Evolutionary conservation across 495 filamentous ascomycete genomes (phyloP).

Genomic region (Podospora pseudopauciseta): DNA sequence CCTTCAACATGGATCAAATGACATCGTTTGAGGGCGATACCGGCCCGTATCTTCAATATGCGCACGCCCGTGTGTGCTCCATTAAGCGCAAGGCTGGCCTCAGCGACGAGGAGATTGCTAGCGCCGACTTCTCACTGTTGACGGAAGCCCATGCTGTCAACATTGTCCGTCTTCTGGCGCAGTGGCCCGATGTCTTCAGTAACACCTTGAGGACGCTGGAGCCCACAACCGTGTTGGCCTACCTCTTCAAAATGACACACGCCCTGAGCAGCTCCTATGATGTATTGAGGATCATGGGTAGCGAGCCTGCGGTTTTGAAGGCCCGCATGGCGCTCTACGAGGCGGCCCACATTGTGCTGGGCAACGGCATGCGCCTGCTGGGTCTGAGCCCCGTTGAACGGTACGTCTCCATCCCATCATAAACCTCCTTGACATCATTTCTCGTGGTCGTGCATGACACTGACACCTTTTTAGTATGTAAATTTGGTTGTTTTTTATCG

Average conservation of each 20-base stretch:
- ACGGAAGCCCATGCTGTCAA: slow-evolving; percentile 58
- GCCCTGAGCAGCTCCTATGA: slow-evolving; percentile 80
- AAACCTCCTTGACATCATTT: not conserved
- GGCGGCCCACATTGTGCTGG: slow-evolving; percentile 68
- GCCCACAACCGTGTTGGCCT: slow-evolving; percentile 67
- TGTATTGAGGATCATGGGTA: slow-evolving; percentile 73
- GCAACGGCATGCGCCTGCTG: slow-evolving; percentile 80
- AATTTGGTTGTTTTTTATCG: not conserved
- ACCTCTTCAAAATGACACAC: slow-evolving; percentile 88
- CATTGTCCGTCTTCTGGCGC: slow-evolving; percentile 57
- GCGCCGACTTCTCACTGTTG: slow-evolving; percentile 56
- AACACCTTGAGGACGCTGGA: slow-evolving; percentile 63
- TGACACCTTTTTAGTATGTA: slow-evolving; percentile 5
- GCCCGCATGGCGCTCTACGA: slow-evolving; percentile 82
- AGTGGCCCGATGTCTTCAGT: slow-evolving; percentile 62
- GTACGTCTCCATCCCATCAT: slow-evolving; percentile 19
- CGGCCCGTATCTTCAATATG: slow-evolving; percentile 67
- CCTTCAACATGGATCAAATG: slow-evolving; percentile 62
- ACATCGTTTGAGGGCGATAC: slow-evolving; percentile 69
- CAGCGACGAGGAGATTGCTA: slow-evolving; percentile 49
- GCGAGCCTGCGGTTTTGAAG: slow-evolving; percentile 64
- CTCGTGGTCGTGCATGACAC: not conserved
- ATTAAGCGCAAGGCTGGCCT: slow-evolving; percentile 55
- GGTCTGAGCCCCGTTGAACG: slow-evolving; percentile 75
- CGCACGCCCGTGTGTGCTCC: slow-evolving; percentile 61